These are phyloP conservation scores for Porogramme epimiltina DNA, from an alignment of 1,284 basidiomycete genomes.

Conservation along the genomic window DNA sequence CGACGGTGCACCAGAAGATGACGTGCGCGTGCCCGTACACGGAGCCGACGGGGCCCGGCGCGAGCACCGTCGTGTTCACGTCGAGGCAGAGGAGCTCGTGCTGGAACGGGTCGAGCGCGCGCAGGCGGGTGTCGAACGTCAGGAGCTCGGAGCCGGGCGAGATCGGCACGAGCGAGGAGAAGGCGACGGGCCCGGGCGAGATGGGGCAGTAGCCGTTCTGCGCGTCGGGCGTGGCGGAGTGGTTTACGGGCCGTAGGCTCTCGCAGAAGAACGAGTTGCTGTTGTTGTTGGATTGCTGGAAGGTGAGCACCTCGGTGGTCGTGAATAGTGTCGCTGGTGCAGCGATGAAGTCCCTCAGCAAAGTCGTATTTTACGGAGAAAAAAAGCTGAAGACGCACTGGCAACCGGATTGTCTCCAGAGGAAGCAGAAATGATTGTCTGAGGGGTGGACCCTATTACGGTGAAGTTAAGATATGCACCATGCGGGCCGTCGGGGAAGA, in stretches of 20 bases:
- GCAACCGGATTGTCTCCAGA: conserved; percentile 64
- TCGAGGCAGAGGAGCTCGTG: conserved; percentile 83
- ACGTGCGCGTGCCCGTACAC: conserved; percentile 76
- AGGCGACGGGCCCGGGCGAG: conserved; percentile 74
- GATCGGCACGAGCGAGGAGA: conserved; percentile 79
- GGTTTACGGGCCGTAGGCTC: conserved; percentile 73
- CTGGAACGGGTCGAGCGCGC: conserved; percentile 85
- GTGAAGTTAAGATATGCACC: conserved; percentile 64
- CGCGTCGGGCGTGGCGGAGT: conserved; percentile 46
- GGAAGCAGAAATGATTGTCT: conserved; percentile 60
- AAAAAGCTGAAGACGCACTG: conserved; percentile 31
- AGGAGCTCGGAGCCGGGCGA: conserved; percentile 73
- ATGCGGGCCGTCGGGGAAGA: conserved; percentile 49
- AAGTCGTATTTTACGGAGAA: background rate
- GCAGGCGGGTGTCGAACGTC: conserved; percentile 82
- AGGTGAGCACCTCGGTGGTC: conserved; percentile 77
- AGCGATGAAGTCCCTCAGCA: background rate
- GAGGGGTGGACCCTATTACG: conserved; percentile 58
- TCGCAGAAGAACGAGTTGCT: conserved; percentile 78
- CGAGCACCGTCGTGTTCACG: conserved; percentile 78
- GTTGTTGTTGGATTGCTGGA: conserved; percentile 68
- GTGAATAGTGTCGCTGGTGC: conserved; percentile 83
- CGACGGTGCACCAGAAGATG: conserved; percentile 84
- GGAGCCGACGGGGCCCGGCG: conserved; percentile 46
- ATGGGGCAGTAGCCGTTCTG: conserved; percentile 70